A percentile compares a stretch with the other conserved stretches of the same genome.
Conservation (phyloP, 441 rosid genomes). For the Metrosideros polymorpha region DNA sequence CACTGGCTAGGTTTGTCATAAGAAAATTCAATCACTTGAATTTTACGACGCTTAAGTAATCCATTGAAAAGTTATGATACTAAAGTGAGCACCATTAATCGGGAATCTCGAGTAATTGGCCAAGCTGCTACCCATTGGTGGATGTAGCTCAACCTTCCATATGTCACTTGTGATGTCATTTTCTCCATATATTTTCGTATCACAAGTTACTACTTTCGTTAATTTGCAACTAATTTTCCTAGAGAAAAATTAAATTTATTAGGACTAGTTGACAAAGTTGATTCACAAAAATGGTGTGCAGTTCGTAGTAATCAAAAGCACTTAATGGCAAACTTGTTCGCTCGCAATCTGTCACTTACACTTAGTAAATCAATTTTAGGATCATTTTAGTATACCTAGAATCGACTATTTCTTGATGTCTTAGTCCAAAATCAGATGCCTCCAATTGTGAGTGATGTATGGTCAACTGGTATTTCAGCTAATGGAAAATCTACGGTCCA, state of each 20-base stretch:
- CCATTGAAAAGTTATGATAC: no score
- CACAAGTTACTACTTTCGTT: not conserved
- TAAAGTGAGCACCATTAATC: no score
- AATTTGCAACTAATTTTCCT: not conserved
- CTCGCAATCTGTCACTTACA: not conserved
- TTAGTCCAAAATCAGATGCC: not conserved
- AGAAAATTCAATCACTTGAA: not conserved
- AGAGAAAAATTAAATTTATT: not conserved
- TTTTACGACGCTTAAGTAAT: no score
- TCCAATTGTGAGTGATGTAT: not conserved
- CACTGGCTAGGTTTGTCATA: not conserved
- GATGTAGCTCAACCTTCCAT: not conserved
- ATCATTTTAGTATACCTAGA: not conserved
- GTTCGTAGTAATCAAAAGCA: not conserved
- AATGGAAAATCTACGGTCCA: slow-evolving; percentile 5
- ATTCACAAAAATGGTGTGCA: not conserved
- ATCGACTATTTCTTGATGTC: not conserved
- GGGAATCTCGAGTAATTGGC: not conserved
- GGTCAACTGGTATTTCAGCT: slow-evolving; percentile 6
- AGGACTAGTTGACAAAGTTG: not conserved
- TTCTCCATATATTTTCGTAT: not conserved
- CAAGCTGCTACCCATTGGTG: fast-evolving
- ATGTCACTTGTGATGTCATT: not conserved
- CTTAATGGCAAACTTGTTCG: not conserved
- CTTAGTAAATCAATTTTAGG: not conserved